A percentile compares a stretch with the other conserved stretches of the same genome.
Evolutionary conservation across 345 rosid species (phyloP).

Genomic region (Salix exigua): DNA sequence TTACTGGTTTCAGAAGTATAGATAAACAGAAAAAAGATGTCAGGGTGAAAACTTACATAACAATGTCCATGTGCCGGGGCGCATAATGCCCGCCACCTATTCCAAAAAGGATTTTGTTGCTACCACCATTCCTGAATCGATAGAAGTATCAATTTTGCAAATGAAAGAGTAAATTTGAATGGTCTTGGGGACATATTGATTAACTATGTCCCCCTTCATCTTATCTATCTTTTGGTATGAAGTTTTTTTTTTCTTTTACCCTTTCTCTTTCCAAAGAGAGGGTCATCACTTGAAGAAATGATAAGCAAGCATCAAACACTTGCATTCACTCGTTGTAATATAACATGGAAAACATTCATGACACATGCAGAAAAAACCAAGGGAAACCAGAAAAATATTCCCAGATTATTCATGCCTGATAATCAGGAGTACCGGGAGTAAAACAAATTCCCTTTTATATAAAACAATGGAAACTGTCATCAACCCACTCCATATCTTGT

Average conservation of each 20-base stretch:
- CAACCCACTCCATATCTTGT: neutral
- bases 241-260: neutral
- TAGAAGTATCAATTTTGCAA: neutral
- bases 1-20: neutral
- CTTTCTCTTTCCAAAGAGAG: neutral
- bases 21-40: neutral
- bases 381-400: neutral
- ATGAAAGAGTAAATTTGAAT: neutral
- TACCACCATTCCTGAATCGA: slow-evolving; percentile 36
- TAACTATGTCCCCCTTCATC: neutral
- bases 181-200: neutral
- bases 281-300: neutral
- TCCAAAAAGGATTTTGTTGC: slow-evolving; percentile 71
- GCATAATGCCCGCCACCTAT: slow-evolving; percentile 95
- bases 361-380: neutral
- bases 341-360: neutral
- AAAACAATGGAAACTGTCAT: neutral
- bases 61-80: slow-evolving; percentile 88
- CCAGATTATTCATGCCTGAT: neutral
- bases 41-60: slow-evolving; percentile 32
- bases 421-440: neutral
- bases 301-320: neutral
- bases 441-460: neutral
- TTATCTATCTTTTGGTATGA: neutral
- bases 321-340: neutral